A percentile compares a stretch with the other conserved stretches of the same genome.
Evolutionary conservation across 2,329 filamentous ascomycete genomes (phyloP).

Genomic region (Fusarium anguioides): DNA sequence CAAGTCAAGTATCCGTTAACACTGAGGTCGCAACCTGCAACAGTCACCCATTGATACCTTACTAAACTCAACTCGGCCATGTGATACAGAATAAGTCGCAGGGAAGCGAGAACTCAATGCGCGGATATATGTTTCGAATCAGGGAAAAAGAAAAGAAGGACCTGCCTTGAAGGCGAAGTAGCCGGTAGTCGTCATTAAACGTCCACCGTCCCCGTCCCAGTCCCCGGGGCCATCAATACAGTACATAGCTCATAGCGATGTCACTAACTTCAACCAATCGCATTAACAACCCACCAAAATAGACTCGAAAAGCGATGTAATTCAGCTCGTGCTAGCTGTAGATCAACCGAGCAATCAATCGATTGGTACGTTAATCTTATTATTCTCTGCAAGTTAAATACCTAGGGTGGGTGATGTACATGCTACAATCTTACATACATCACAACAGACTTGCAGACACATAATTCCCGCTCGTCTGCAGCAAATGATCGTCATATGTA

Average conservation of each 20-base stretch:
- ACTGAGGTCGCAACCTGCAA: conserved; percentile 9
- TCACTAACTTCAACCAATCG: conserved; percentile 17
- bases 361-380: neutral
- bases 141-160: conserved; percentile 23
- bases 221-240: too few species aligned
- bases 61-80: conserved; percentile 15
- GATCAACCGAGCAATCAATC: neutral
- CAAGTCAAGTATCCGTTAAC: conserved; percentile 26
- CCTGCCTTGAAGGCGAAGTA: conserved; percentile 5
- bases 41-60: conserved; percentile 16
- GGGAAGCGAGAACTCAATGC: conserved; percentile 26
- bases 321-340: neutral
- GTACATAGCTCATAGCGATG: neutral
- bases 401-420: too few species aligned
- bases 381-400: conserved; percentile 10
- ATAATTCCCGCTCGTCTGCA: neutral
- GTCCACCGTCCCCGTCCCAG: too few species aligned
- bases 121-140: conserved; percentile 34
- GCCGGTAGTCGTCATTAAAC: conserved; percentile 4
- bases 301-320: neutral
- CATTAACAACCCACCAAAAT: neutral
- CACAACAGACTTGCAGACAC: neutral
- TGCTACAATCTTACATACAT: neutral
- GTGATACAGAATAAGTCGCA: conserved; percentile 36
- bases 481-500: conserved; percentile 16